Evolutionary conservation across 2,329 filamentous ascomycete genomes (phyloP).

Genomic region (Corinectria fuckeliana): DNA sequence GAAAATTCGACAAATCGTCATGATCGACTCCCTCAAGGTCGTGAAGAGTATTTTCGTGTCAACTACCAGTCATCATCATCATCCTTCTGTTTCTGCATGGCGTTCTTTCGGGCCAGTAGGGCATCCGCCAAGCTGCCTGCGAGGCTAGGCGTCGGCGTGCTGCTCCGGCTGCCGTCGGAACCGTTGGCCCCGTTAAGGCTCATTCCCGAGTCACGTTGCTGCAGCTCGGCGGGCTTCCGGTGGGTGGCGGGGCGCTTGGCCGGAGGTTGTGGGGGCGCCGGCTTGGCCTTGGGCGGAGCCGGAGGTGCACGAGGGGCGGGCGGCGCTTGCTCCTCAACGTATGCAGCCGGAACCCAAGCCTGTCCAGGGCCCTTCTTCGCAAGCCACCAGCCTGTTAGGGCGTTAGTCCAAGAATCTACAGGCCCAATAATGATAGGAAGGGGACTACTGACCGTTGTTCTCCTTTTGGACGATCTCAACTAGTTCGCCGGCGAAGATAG

Average conservation of each 20-base stretch:
- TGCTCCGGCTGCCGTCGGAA: conserved; percentile 69
- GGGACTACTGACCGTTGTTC: conserved; percentile 78
- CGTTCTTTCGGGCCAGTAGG: conserved; percentile 76
- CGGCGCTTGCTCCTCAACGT: conserved; percentile 83
- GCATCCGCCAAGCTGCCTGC: conserved; percentile 80
- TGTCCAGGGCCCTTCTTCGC: conserved; percentile 76
- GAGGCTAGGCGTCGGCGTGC: conserved; percentile 74
- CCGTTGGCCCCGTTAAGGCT: conserved; percentile 64
- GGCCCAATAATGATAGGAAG: neutral
- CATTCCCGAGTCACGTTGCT: conserved; percentile 75
- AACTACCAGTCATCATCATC: conserved; percentile 74
- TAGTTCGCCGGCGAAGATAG: conserved; percentile 78
- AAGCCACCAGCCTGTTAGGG: conserved; percentile 85
- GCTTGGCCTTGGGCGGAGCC: conserved; percentile 69
- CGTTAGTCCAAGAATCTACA: conserved; percentile 41
- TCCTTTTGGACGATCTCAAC: conserved; percentile 94
- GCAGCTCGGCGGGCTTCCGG: conserved; percentile 73
- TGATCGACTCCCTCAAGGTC: conserved; percentile 27
- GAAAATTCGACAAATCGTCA: conserved; percentile 25
- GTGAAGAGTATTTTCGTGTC: conserved; percentile 36
- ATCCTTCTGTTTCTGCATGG: conserved; percentile 73
- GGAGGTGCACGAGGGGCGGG: conserved; percentile 69
- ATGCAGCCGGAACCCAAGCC: conserved; percentile 93
- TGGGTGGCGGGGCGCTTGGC: conserved; percentile 77
- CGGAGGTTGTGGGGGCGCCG: conserved; percentile 77